Evolutionary conservation across 352 stramenopile species (phyloP).

Genomic region (Thalassiosira exigua): DNA sequence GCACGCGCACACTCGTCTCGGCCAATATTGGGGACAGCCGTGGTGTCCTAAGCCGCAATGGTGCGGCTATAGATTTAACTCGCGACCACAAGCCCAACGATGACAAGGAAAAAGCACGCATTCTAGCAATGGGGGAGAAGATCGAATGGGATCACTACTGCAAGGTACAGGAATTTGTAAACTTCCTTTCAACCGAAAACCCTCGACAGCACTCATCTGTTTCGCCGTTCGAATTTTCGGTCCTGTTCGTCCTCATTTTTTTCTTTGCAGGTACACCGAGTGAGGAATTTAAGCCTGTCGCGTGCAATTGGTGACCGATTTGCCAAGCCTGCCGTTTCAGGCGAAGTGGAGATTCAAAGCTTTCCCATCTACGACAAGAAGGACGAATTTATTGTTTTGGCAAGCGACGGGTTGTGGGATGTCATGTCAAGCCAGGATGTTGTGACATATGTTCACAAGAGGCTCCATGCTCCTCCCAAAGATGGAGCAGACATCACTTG

Average conservation of each 20-base stretch:
- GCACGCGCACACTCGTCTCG: slow-evolving; percentile 71
- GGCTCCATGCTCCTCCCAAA: slow-evolving; percentile 62
- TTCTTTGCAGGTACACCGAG: slow-evolving; percentile 77
- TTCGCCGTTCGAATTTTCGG: too few species aligned
- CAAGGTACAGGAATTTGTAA: too few species aligned
- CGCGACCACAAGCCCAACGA: slow-evolving; percentile 87
- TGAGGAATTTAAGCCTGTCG: slow-evolving; percentile 80
- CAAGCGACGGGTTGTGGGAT: slow-evolving; percentile 92
- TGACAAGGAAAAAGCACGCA: slow-evolving; percentile 80
- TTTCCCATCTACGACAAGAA: slow-evolving; percentile 70
- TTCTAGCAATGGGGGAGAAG: slow-evolving; percentile 84
- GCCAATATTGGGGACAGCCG: slow-evolving; percentile 95
- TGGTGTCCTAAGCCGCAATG: slow-evolving; percentile 89
- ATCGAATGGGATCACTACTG: slow-evolving; percentile 84
- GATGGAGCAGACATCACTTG: slow-evolving; percentile 41
- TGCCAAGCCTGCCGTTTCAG: slow-evolving; percentile 78
- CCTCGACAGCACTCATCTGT: too few species aligned
- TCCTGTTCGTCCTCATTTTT: too few species aligned
- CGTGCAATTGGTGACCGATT: slow-evolving; percentile 80
- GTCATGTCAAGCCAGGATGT: slow-evolving; percentile 92
- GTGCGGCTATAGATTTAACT: slow-evolving; percentile 83
- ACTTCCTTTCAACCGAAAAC: too few species aligned
- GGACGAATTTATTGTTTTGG: slow-evolving; percentile 86
- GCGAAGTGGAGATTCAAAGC: slow-evolving; percentile 77
- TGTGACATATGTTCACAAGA: slow-evolving; percentile 88